Evolutionary conservation across 495 filamentous ascomycete species (phyloP), one percentile per base, ranked within the genome.

Genomic region (Thermothielavioides terrestris): DNA sequence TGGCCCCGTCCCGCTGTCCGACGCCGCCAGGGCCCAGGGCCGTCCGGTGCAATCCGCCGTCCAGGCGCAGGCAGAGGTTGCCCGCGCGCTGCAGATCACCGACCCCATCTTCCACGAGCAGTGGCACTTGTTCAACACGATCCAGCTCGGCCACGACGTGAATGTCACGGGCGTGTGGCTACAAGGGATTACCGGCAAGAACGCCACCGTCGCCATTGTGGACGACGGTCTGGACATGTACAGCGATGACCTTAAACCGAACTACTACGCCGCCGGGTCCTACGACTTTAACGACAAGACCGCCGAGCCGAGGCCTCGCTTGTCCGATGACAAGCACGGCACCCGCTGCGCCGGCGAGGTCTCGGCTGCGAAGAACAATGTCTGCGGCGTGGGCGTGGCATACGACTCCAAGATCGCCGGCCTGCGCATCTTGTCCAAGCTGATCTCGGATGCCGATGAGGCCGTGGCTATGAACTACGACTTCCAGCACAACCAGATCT

Each of bases 161-260:
- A 98, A 98, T 61, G 89, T 97, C 26, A 92, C 89, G 2, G 89
- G 81, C 26, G 68, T 96, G 15, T 98, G 92, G 92, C 61, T 86
- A 54, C 77, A 90, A 50, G 90, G 90, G n/a, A 83, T 95, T 30
- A 98, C 94, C 0, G 92, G 92, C 22, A 77, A 87, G 55, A 92
- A 92, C 54, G 77, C 85, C 9, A 92, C 84, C 1, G 88, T 92
- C 4, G 89, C 90, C 32, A 89, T 98, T 59, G 87, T 98, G 8
- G 92, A 98, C 57, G 92, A 98, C 68, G 92, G 92, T 1, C 66
- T 98, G 54, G 92, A 98, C 59, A 92, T 98, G 88, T 85, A 98
- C 68, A 95, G 89, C 71, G 80, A 91, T 12, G 92, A 98, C 63
- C 68, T 98, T 21, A 90, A 86, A 59, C 84, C 78, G 45, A 98